phyloP scores from a whole-genome alignment of 23 red algal genomes.

The Gracilariopsis chorda region DNA sequence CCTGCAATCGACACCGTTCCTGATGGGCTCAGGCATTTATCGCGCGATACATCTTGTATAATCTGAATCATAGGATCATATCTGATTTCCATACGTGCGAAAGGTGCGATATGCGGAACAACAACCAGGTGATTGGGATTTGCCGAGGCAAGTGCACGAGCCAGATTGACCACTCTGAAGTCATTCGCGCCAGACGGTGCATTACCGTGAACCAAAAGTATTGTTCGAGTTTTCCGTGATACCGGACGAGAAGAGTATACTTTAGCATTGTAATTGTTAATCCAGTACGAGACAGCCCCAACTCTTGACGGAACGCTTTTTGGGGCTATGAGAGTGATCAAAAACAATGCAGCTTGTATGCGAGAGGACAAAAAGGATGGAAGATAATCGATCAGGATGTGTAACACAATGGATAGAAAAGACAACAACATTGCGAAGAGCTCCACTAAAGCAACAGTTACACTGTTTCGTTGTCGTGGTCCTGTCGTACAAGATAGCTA shows the following conservation, averaged over 20 bases:
- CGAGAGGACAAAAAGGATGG: neutral
- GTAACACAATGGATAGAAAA: neutral
- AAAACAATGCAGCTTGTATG: slow-evolving; percentile 13
- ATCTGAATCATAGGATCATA: slow-evolving; percentile 26
- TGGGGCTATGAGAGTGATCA: neutral
- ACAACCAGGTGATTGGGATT: slow-evolving; percentile 27
- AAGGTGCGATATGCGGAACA: slow-evolving; percentile 23
- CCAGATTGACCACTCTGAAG: slow-evolving; percentile 27
- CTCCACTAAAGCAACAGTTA: too few species aligned
- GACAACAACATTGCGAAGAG: too few species aligned
- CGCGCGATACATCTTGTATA: neutral
- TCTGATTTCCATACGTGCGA: slow-evolving; percentile 14
- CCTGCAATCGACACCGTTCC: slow-evolving; percentile 23
- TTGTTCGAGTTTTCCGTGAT: neutral
- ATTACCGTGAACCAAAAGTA: slow-evolving; percentile 39
- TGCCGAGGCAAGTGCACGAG: slow-evolving; percentile 29
- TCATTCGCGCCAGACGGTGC: slow-evolving; percentile 37
- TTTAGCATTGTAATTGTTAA: neutral
- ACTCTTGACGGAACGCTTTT: neutral
- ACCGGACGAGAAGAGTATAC: neutral
- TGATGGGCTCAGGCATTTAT: neutral
- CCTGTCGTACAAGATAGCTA: too few species aligned
- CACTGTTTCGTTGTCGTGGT: too few species aligned
- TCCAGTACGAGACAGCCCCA: neutral
- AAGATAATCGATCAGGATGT: neutral